These are phyloP conservation scores for Teunomyces lycoperdinae DNA, from an alignment of 805 yeast genomes.

Conservation along the genomic window DNA sequence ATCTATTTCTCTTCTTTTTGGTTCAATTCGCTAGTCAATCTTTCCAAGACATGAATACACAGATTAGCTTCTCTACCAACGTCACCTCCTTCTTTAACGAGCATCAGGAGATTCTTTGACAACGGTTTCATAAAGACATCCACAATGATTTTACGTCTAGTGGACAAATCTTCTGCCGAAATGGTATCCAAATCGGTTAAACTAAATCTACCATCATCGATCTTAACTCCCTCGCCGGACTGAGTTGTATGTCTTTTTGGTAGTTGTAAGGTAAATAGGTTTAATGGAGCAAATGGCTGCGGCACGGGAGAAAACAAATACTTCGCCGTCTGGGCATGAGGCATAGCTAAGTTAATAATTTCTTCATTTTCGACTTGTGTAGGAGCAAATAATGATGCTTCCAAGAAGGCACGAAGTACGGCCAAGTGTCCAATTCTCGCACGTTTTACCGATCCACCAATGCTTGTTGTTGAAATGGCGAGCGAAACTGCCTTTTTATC, in stretches of 20 bases:
- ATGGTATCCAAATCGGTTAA: conserved; percentile 41
- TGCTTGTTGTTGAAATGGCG: conserved; percentile 33
- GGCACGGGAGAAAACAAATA: conserved; percentile 57
- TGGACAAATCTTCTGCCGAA: conserved; percentile 59
- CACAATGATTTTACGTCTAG: conserved; percentile 51
- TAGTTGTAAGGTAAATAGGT: conserved; percentile 49
- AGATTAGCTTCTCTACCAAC: conserved; percentile 50
- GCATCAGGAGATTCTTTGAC: conserved; percentile 44
- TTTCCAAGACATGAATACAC: conserved; percentile 17
- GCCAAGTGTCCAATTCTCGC: conserved; percentile 42
- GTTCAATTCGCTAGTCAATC: conserved; percentile 1
- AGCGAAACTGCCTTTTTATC: conserved; percentile 34
- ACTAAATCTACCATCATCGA: conserved; percentile 24
- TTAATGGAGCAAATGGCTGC: conserved; percentile 62
- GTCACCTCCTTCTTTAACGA: conserved; percentile 72
- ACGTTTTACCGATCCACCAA: conserved; percentile 33
- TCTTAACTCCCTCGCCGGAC: conserved; percentile 3
- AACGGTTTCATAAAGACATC: conserved; percentile 54
- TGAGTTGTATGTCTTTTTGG: conserved; percentile 9
- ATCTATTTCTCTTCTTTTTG: neutral
- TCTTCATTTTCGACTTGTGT: too few relatives aligned
- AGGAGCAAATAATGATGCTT: conserved; percentile 37
- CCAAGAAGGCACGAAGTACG: conserved; percentile 43
- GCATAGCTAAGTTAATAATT: conserved; percentile 22
- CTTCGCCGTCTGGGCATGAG: conserved; percentile 48